phyloP scores from a whole-genome alignment of 2,329 filamentous ascomycete genomes.

The Penicillium sp. region DNA sequence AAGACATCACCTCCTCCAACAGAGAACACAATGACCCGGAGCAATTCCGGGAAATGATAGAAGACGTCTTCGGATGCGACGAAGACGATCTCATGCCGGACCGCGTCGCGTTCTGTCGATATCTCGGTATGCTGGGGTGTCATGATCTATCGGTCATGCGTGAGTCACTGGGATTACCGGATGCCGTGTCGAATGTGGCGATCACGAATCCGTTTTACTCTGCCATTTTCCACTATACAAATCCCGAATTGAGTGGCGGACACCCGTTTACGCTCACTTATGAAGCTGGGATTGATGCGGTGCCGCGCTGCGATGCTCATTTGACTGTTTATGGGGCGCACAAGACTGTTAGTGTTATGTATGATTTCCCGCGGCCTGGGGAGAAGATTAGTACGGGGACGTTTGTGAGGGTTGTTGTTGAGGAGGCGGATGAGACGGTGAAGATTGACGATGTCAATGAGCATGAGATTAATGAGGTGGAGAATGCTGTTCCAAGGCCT shows the following conservation, averaged over 20 bases:
- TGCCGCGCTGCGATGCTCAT: constrained; percentile 45
- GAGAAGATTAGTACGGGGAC: constrained; percentile 47
- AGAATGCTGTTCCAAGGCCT: neutral
- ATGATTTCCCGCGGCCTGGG: constrained; percentile 52
- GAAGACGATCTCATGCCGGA: constrained; percentile 28
- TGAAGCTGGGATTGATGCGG: constrained; percentile 53
- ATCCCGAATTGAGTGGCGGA: constrained; percentile 13
- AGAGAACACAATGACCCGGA: neutral
- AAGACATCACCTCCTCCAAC: neutral
- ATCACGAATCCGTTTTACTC: constrained; percentile 44
- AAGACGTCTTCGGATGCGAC: constrained; percentile 25
- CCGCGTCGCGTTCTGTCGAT: constrained; percentile 37
- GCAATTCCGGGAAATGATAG: constrained; percentile 20
- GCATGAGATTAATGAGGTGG: neutral
- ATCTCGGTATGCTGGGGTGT: constrained; percentile 50
- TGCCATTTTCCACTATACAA: constrained; percentile 35
- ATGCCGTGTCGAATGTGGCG: constrained; percentile 45
- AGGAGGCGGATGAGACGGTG: constrained; percentile 25
- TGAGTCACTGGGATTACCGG: constrained; percentile 51
- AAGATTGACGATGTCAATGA: neutral
- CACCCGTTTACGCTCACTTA: constrained; percentile 53
- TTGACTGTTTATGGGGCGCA: constrained; percentile 49
- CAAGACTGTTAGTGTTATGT: constrained; percentile 55
- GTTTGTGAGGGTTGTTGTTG: constrained; percentile 47
- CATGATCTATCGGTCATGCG: constrained; percentile 56